Evolutionary conservation across 2,329 filamentous ascomycete species (phyloP), one percentile per base, ranked within the genome.

Genomic region (Hansfordia pulvinata): DNA sequence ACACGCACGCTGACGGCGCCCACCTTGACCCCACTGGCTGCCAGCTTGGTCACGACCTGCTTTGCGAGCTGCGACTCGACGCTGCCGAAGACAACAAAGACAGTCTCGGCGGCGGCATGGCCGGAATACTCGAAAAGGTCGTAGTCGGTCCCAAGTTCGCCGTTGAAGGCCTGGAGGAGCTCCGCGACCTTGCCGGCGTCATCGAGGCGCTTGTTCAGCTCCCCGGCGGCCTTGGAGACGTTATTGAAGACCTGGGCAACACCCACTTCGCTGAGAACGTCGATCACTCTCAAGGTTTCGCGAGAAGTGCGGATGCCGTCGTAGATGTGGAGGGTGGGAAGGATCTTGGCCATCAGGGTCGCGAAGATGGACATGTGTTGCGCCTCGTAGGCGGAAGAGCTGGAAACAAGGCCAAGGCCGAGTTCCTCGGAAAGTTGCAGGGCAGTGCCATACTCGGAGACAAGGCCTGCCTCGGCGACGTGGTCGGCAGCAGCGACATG

Each of bases 361-460:
- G 85, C 72, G 42, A 93, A 76, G n/a, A 93, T 58, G 6, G 85
- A 71, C 79, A 93, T 93, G 58, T 98, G 90, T 63, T 98, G 90
- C 25, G 80, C 69, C 60, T 98, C 90, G 40, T 92, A 86, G 17
- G 81, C 75, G 17, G 85, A 93, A 28, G 74, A 73, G 50, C 84
- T 93, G 36, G 81, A 71, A 24, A 98, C 72, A 21, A 98, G 65
- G 24, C 77, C 86, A 16, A 96, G 63, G 10, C 90, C 88, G 10
- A 96, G 69, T 40, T 96, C 90, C 52, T 96, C 90, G 7, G 84
- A 80, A 25, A 88, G 58, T 36, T 76, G 71, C 44, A 96, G 63
- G 4, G 83, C 77, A 20, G 75, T 72, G 33, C 76, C 74, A 54
- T 98, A 98, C 53, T 96, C 86, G 33, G 84, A 72, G 21, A 93